Evolutionary conservation across 345 rosid species (phyloP).

Genomic region (Gossypium australe): DNA sequence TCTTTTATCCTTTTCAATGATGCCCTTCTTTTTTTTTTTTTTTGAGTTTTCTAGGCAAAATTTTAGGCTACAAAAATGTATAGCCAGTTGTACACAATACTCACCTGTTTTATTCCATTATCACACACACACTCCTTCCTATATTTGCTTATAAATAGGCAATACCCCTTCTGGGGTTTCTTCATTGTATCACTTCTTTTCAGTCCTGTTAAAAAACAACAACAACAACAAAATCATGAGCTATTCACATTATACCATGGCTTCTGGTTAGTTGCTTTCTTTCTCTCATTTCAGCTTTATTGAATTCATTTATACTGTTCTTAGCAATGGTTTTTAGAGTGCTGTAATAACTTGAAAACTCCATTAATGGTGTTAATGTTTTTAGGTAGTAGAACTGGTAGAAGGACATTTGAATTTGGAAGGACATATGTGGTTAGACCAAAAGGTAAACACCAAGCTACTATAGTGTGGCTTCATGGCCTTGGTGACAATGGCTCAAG

Average conservation of each 20-base stretch:
- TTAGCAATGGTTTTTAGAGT: background rate
- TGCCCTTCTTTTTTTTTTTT: constrained; percentile 22
- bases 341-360: background rate
- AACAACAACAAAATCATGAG: constrained; percentile 43
- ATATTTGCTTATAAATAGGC: constrained; percentile 45
- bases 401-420: constrained; percentile 66
- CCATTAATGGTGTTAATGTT: constrained; percentile 2
- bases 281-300: background rate
- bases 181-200: constrained; percentile 28
- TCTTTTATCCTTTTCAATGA: constrained; percentile 43
- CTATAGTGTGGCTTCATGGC: constrained; percentile 73
- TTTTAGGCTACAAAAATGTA: constrained; percentile 23
- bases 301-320: constrained; percentile 1
- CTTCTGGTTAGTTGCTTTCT: constrained; percentile 57
- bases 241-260: constrained; percentile 47
- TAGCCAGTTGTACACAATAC: constrained; percentile 50
- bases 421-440: constrained; percentile 78
- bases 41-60: constrained; percentile 32
- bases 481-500: constrained; percentile 79
- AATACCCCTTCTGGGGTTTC: constrained; percentile 26
- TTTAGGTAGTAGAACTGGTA: constrained; percentile 52
- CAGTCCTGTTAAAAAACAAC: constrained; percentile 4
- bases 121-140: constrained; percentile 16
- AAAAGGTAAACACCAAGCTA: constrained; percentile 71
- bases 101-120: constrained; percentile 53